Conservation (phyloP, 139 green algal genomes). For the Closterium sp. region DNA sequence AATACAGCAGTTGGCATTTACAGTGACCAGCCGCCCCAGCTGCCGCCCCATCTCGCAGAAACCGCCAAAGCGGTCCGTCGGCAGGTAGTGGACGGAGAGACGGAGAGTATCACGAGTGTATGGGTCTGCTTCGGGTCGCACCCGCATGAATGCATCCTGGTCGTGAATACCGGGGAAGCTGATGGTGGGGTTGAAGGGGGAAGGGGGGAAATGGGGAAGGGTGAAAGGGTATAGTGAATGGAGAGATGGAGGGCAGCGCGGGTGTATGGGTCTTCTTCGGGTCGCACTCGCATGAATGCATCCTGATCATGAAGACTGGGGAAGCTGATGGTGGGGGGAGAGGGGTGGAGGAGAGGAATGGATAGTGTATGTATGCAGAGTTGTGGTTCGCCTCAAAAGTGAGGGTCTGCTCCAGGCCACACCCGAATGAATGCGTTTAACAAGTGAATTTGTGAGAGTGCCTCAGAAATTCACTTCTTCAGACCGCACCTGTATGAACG, state of each 20-base stretch:
- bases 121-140: background rate
- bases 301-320: background rate
- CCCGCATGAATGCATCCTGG: background rate
- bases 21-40: background rate
- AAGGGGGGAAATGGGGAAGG: background rate
- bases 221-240: background rate
- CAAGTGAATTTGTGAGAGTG: too few species aligned
- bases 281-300: background rate
- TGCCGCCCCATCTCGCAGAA: background rate
- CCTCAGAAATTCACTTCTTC: background rate
- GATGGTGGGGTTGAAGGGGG: too few species aligned
- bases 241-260: background rate
- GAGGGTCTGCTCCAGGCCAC: too few species aligned
- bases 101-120: background rate
- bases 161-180: background rate
- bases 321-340: too few species aligned
- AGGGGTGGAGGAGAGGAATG: too few species aligned
- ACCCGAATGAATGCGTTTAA: too few species aligned
- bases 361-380: too few species aligned
- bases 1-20: conserved; percentile 10
- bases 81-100: background rate
- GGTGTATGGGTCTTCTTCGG: background rate
- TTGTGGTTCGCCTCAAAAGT: too few species aligned
- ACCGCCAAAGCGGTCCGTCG: background rate
- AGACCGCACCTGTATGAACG: background rate